Conservation (phyloP, 768 basidiomycete genomes). For the Kwoniella heveanensis region DNA sequence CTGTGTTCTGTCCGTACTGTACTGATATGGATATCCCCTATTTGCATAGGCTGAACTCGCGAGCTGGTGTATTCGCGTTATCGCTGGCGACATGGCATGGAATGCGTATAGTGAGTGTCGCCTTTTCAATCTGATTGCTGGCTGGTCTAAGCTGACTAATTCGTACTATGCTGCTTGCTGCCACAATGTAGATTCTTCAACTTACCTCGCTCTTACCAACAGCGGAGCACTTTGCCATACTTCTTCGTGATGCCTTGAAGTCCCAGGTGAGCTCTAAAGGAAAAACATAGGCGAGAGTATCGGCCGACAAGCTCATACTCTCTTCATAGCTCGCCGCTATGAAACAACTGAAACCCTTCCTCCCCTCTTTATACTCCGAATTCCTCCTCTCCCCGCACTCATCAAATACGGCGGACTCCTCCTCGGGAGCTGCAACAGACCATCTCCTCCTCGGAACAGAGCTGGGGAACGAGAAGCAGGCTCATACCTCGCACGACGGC, state of each 20-base stretch:
- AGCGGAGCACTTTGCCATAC: constrained; percentile 86
- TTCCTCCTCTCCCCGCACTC: constrained; percentile 63
- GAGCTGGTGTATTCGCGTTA: constrained; percentile 94
- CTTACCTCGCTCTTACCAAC: constrained; percentile 89
- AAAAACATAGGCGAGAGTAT: too few relatives aligned
- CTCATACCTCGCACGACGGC: constrained; percentile 26
- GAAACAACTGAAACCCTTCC: constrained; percentile 87
- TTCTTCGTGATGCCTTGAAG: constrained; percentile 86
- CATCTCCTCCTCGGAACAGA: constrained; percentile 39
- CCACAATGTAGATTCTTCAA: constrained; percentile 58
- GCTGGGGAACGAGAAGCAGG: constrained; percentile 24
- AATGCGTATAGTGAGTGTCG: constrained; percentile 74
- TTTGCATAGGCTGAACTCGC: constrained; percentile 67
- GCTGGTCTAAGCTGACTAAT: not conserved
- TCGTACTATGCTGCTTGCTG: not conserved
- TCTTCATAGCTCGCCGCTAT: constrained; percentile 69
- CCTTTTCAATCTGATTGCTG: not conserved
- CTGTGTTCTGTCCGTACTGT: too few relatives aligned
- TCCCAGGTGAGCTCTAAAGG: constrained; percentile 63
- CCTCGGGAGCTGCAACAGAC: constrained; percentile 24
- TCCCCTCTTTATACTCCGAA: constrained; percentile 92
- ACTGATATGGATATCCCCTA: not conserved
- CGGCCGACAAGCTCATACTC: too few relatives aligned
- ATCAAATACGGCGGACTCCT: constrained; percentile 3
- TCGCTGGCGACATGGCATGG: constrained; percentile 93